Evolutionary conservation across 1,284 basidiomycete genomes (phyloP).

Genomic region (Chalciporus sp.): DNA sequence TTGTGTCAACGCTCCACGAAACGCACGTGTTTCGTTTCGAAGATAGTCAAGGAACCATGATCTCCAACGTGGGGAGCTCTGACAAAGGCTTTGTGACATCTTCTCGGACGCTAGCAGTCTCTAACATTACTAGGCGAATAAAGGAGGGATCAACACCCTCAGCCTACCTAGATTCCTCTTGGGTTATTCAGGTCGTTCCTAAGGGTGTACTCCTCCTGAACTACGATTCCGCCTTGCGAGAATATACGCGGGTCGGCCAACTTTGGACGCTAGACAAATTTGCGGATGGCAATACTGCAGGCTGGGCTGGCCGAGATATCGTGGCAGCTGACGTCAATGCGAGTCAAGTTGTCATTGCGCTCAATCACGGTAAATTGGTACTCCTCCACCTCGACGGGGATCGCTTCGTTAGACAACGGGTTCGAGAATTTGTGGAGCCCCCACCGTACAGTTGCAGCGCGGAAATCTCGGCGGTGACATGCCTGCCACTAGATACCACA

Average conservation of each 20-base stretch:
- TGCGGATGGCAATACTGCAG: slow-evolving; percentile 16
- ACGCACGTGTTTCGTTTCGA: slow-evolving; percentile 57
- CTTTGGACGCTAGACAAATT: slow-evolving; percentile 37
- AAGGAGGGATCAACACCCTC: slow-evolving; percentile 30
- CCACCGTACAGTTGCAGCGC: slow-evolving; percentile 20
- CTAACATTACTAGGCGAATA: slow-evolving; percentile 51
- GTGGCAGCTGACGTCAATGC: slow-evolving; percentile 69
- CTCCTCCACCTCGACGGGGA: slow-evolving; percentile 52
- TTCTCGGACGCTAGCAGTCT: slow-evolving; percentile 66
- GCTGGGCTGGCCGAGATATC: slow-evolving; percentile 47
- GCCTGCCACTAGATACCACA: slow-evolving; percentile 51
- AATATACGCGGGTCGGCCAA: slow-evolving; percentile 37
- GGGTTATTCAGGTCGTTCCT: slow-evolving; percentile 74
- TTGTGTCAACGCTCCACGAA: slow-evolving; percentile 58
- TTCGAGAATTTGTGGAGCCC: slow-evolving; percentile 23
- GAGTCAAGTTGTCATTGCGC: slow-evolving; percentile 67
- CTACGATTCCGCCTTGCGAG: slow-evolving; percentile 43
- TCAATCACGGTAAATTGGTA: slow-evolving; percentile 58
- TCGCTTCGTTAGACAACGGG: slow-evolving; percentile 39
- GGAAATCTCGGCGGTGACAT: slow-evolving; percentile 70
- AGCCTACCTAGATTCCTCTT: slow-evolving; percentile 52
- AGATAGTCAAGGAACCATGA: slow-evolving; percentile 31
- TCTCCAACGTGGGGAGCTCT: slow-evolving; percentile 40
- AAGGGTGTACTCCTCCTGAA: slow-evolving; percentile 56
- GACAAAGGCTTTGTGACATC: slow-evolving; percentile 47